A percentile compares a stretch with the other conserved stretches of the same genome.
Evolutionary conservation across 179 eudicot species (phyloP).

Genomic region (Gypsophila paniculata): DNA sequence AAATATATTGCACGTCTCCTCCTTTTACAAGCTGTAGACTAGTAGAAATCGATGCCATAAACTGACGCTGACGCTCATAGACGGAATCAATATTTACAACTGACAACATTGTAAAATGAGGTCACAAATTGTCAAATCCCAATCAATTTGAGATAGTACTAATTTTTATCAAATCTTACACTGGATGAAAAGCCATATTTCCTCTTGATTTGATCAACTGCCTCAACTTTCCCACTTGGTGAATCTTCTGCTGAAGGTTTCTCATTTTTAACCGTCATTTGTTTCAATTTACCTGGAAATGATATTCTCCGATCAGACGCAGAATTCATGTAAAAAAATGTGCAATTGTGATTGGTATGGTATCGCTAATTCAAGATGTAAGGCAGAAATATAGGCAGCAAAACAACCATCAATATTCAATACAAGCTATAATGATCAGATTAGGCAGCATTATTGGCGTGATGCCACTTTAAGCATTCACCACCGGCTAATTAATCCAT

Average conservation of each 20-base stretch:
- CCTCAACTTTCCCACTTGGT: constrained; percentile 50
- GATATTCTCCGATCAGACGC: not conserved
- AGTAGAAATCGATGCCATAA: no score
- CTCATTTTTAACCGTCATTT: constrained; percentile 60
- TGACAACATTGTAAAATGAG: not conserved
- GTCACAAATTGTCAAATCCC: not conserved
- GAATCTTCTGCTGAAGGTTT: constrained; percentile 50
- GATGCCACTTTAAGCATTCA: not conserved
- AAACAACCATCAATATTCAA: not conserved
- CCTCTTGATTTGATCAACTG: constrained; percentile 88
- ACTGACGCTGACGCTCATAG: not conserved
- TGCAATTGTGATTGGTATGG: not conserved
- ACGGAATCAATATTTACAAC: not conserved
- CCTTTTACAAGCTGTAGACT: no score
- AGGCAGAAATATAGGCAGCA: not conserved
- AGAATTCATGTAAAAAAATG: not conserved
- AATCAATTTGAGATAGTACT: not conserved
- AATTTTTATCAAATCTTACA: constrained; percentile 41
- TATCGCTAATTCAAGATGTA: not conserved
- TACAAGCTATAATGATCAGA: constrained; percentile 3
- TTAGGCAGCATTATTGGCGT: not conserved
- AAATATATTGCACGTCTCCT: not conserved
- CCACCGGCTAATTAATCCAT: not conserved
- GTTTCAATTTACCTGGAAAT: constrained; percentile 71
- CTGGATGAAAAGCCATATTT: constrained; percentile 72